A percentile compares a stretch with the other conserved stretches of the same genome.
Evolutionary conservation across 2,329 filamentous ascomycete species (phyloP).

Genomic region (Coleophoma cylindrospora): DNA sequence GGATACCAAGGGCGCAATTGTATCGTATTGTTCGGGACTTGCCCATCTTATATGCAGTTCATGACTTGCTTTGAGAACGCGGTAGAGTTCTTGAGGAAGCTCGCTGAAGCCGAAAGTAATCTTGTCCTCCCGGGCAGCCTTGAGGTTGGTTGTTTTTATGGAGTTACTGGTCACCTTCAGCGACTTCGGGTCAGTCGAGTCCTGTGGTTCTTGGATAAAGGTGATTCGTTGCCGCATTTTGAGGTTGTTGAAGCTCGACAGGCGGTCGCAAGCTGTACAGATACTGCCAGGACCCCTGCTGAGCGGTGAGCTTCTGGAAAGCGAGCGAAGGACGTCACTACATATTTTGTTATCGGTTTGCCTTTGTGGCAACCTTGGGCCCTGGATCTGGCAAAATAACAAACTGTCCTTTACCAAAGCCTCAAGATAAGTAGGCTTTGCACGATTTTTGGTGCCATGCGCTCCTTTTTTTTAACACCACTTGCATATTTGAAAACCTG

Average conservation of each 20-base stretch:
- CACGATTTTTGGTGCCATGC: not conserved
- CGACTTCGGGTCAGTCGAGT: slow-evolving; percentile 57
- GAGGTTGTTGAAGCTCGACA: slow-evolving; percentile 1
- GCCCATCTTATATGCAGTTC: slow-evolving; percentile 79
- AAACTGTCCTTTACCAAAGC: slow-evolving; percentile 15
- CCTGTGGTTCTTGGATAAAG: slow-evolving; percentile 64
- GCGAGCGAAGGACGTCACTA: not conserved
- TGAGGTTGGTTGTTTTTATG: slow-evolving; percentile 54
- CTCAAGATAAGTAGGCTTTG: not conserved
- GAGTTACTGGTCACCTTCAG: slow-evolving; percentile 50
- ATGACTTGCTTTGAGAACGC: slow-evolving; percentile 57
- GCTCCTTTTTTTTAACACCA: not conserved
- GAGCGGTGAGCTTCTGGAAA: slow-evolving; percentile 1
- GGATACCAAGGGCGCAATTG: slow-evolving; percentile 67
- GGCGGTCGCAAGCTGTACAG: not conserved
- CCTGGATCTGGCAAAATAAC: not conserved
- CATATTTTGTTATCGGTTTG: not conserved
- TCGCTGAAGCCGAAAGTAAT: slow-evolving; percentile 70
- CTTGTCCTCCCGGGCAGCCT: slow-evolving; percentile 72
- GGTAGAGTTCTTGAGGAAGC: slow-evolving; percentile 62
- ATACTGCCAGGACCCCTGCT: slow-evolving; percentile 10
- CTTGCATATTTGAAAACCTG: not conserved
- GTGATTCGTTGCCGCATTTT: slow-evolving; percentile 76
- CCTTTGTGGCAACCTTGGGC: not conserved
- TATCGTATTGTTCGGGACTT: slow-evolving; percentile 49